Base-by-base conservation (phyloP, 345 rosid genomes). In the Gossypium thurberi region DNA sequence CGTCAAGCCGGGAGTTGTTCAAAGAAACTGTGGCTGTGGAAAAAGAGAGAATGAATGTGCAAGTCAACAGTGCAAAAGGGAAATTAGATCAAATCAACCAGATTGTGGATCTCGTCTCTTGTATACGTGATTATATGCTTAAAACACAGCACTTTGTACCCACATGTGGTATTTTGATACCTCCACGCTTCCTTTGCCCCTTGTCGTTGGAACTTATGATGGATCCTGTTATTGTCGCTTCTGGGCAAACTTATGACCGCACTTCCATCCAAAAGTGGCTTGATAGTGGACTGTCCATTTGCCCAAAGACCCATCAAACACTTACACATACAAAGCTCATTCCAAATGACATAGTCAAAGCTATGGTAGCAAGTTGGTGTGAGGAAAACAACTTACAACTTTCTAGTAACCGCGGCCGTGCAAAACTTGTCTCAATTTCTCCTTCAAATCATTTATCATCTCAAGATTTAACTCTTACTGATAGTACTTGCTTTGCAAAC, bases 211-310 rank as follows among this genome's bases (percentile, higher is more conserved):
- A 92, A 71, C 97, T 92, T 78, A 94, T 94, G 98, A 58, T 78
- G 80, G 92, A 94, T 82, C 98, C 98, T 10, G 97, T 94, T 74
- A 92, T 90, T 58, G 88, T 94, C 77, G 93, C 97, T 80, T 92
- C 98, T 25, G 98, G 98, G 63, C 95, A 90, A 85, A 94, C 98
- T 67, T 94, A 86, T 77, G 98, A 94, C 79, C 87, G 91, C 85
- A 79, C 86, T 56, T 89, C 92, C 63, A 92, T 94, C 69, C 93
- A 88, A 84, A 92, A 83, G 73, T 94, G 98, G 98, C 84, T 94
- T 77, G 94, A 87, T 77, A 81, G 82, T 6, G 93, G 97, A 70
- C 78, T 94, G 76, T 84, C 67, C n/a, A 74, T 90, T 81, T 94
- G 98, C 84, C 98, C 98, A 8, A 90, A 84, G 88, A 90, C 98